Evolutionary conservation across 2,329 filamentous ascomycete species (phyloP).

Genomic region (Ampelomyces quisqualis): DNA sequence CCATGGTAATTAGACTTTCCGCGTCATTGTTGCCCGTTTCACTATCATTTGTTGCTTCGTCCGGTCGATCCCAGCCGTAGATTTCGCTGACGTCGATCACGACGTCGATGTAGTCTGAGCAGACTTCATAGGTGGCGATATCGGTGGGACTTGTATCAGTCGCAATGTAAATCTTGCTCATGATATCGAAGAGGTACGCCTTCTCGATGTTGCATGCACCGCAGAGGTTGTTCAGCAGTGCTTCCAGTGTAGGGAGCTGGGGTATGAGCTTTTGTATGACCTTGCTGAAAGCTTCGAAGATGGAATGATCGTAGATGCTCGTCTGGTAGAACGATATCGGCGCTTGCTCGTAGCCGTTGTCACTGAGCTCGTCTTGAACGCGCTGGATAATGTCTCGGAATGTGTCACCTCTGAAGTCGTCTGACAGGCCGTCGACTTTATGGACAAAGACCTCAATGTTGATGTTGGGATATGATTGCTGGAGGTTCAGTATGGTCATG

Average conservation of each 20-base stretch:
- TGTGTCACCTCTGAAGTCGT: constrained; percentile 94
- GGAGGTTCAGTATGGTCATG: constrained; percentile 82
- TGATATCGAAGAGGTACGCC: constrained; percentile 94
- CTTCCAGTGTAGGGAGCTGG: constrained; percentile 86
- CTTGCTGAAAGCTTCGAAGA: constrained; percentile 97
- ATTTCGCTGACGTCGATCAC: constrained; percentile 97
- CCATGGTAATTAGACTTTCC: constrained; percentile 63
- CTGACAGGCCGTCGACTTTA: constrained; percentile 96
- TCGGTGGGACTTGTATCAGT: constrained; percentile 92
- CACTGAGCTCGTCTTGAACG: constrained; percentile 92
- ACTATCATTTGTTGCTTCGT: constrained; percentile 37
- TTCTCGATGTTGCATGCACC: constrained; percentile 95
- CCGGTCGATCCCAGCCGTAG: constrained; percentile 70
- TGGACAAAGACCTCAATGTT: constrained; percentile 99
- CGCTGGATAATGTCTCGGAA: constrained; percentile 95
- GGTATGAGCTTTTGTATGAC: constrained; percentile 98
- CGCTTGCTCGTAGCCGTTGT: constrained; percentile 89
- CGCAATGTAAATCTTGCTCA: constrained; percentile 98
- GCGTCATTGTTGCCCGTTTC: constrained; percentile 55
- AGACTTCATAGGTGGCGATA: constrained; percentile 96
- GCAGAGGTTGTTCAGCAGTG: constrained; percentile 89
- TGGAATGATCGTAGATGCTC: constrained; percentile 97
- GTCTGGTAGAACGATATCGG: constrained; percentile 95
- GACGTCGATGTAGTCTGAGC: constrained; percentile 97
- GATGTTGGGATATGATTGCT: constrained; percentile 85